These are phyloP conservation scores for Oryza officinalis DNA, from an alignment of 176 grass and related monocot species.

Conservation along the genomic window DNA sequence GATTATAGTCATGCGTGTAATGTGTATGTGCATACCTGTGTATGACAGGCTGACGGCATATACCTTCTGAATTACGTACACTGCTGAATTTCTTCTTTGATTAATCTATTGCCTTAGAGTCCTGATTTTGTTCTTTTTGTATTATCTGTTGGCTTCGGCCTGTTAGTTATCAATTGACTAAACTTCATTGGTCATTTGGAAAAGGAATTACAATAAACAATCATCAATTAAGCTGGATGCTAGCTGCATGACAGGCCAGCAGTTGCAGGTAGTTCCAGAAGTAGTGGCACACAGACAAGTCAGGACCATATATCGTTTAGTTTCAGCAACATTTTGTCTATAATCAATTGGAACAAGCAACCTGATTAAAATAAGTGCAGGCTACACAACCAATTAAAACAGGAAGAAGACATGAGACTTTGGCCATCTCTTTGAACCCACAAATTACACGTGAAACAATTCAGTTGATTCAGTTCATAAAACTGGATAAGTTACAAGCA, in stretches of 20 bases:
- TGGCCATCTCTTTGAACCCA: background rate
- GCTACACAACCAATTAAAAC: background rate
- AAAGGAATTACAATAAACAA: background rate
- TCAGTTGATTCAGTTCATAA: background rate
- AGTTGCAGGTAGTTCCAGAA: background rate
- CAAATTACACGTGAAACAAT: background rate
- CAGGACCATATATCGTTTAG: background rate
- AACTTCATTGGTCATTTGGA: background rate
- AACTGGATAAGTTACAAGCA: background rate
- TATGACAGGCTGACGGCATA: background rate
- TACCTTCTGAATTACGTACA: background rate
- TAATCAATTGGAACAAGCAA: background rate
- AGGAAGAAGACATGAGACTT: background rate
- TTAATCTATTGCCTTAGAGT: background rate
- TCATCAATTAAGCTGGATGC: background rate
- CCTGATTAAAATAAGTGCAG: conserved; percentile 4
- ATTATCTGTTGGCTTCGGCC: background rate
- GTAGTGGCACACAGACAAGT: conserved; percentile 2
- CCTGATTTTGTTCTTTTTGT: background rate
- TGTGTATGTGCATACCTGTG: background rate
- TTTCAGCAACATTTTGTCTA: background rate
- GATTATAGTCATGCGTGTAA: background rate
- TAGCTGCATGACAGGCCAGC: conserved; percentile 12
- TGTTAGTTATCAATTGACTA: background rate
- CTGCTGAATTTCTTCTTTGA: background rate